phyloP scores from a whole-genome alignment of 2,329 filamentous ascomycete species.

The Metarhizium brunneum region DNA sequence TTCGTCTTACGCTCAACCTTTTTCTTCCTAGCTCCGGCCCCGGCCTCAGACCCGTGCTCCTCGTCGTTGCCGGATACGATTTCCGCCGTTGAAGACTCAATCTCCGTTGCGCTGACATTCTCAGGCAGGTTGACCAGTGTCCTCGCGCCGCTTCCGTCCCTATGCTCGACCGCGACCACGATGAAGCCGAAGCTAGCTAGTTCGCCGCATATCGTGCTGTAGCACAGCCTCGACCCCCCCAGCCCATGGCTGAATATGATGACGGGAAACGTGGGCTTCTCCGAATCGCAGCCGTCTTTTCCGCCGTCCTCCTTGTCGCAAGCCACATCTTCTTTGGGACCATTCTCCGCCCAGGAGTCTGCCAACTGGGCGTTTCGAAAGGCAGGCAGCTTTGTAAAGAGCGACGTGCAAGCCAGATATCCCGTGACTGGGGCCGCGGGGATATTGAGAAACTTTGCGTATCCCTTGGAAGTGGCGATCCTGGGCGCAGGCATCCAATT shows the following conservation, averaged over 20 bases:
- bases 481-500: conserved; percentile 55
- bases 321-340: conserved; percentile 24
- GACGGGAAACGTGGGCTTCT: conserved; percentile 45
- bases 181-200: conserved; percentile 59
- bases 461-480: conserved; percentile 46
- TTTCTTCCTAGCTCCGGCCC: conserved; percentile 19
- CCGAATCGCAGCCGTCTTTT: conserved; percentile 14
- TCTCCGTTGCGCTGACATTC: conserved; percentile 23
- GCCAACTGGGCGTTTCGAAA: conserved; percentile 52
- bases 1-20: conserved; percentile 19
- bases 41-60: conserved; percentile 11
- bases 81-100: conserved; percentile 18
- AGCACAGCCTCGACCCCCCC: conserved; percentile 53
- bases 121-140: conserved; percentile 49
- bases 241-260: conserved; percentile 60
- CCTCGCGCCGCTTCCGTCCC: conserved; percentile 54
- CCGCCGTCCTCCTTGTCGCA: conserved; percentile 14
- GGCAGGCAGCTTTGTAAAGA: conserved; percentile 57
- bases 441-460: conserved; percentile 50
- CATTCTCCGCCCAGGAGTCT: conserved; percentile 38
- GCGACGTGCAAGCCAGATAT: conserved; percentile 46
- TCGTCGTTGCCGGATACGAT: conserved; percentile 12
- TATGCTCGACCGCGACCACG: conserved; percentile 55
- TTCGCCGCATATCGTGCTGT: conserved; percentile 54
- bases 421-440: conserved; percentile 37